These are phyloP conservation scores for Tetrapisispora iriomotensis DNA, from an alignment of 805 yeast species.

Conservation along the genomic window DNA sequence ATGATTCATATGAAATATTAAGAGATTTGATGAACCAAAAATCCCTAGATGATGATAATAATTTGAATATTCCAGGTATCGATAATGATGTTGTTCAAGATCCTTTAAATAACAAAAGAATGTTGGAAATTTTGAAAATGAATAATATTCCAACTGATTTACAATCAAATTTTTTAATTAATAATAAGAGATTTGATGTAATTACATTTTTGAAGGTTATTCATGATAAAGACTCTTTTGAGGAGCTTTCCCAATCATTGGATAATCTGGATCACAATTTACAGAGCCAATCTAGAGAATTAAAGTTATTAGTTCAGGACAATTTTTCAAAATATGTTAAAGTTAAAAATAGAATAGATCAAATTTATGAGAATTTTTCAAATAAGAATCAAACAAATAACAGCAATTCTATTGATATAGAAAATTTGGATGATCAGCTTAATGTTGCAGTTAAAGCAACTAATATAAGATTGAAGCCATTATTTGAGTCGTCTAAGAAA, in stretches of 20 bases:
- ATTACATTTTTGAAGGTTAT: constrained; percentile 44
- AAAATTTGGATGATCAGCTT: constrained; percentile 32
- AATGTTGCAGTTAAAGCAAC: constrained; percentile 44
- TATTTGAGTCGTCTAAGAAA: constrained; percentile 40
- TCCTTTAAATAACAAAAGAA: constrained; percentile 42
- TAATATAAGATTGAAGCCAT: constrained; percentile 48
- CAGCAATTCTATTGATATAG: constrained; percentile 24
- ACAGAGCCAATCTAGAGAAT: constrained; percentile 38
- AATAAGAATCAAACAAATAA: constrained; percentile 13
- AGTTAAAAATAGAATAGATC: constrained; percentile 54
- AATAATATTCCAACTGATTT: constrained; percentile 32
- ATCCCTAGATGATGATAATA: constrained; percentile 19
- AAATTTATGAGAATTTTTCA: constrained; percentile 44
- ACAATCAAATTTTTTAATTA: constrained; percentile 40
- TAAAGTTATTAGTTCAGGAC: constrained; percentile 42
- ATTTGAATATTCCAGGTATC: constrained; percentile 3
- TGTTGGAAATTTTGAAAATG: constrained; percentile 33
- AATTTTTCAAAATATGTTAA: constrained; percentile 58
- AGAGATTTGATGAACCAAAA: constrained; percentile 24
- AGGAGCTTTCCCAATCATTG: constrained; percentile 39
- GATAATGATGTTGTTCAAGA: constrained; percentile 34
- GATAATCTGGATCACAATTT: constrained; percentile 41
- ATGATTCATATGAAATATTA: constrained; percentile 28
- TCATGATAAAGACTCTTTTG: constrained; percentile 46
- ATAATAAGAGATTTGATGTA: constrained; percentile 51